Conservation (phyloP, 2,329 filamentous ascomycete genomes). For the Claviceps cyperi region DNA sequence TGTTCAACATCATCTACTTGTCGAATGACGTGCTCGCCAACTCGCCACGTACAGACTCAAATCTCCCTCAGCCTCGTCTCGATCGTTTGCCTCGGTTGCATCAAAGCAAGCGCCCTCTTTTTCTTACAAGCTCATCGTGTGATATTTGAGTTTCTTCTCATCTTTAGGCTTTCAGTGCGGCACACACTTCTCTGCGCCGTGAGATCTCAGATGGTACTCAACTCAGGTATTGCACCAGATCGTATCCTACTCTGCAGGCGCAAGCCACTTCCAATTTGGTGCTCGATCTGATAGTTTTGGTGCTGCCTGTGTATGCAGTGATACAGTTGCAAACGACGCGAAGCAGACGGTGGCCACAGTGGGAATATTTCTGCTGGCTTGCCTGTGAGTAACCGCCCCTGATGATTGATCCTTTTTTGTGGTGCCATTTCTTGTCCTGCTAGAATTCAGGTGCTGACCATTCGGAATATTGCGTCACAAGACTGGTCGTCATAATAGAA, state of each 20-base stretch:
- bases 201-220: slow-evolving; percentile 12
- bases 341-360: slow-evolving; percentile 6
- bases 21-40: not conserved
- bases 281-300: slow-evolving; percentile 10
- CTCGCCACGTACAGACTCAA: slow-evolving; percentile 2
- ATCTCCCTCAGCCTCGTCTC: slow-evolving; percentile 5
- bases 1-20: too few species aligned
- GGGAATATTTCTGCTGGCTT: slow-evolving; percentile 7
- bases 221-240: slow-evolving; percentile 9
- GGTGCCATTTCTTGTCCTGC: not conserved
- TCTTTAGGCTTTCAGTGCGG: slow-evolving; percentile 12
- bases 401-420: not conserved
- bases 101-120: slow-evolving; percentile 10
- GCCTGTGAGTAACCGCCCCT: not conserved
- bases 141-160: slow-evolving; percentile 8
- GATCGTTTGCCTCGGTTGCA: slow-evolving; percentile 6
- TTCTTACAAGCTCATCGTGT: slow-evolving; percentile 11
- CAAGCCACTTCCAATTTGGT: slow-evolving; percentile 10
- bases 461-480: not conserved
- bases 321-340: slow-evolving; percentile 5
- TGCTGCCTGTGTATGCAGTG: slow-evolving; percentile 8
- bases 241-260: slow-evolving; percentile 9
- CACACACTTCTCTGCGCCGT: slow-evolving; percentile 11
- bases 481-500: slow-evolving; percentile 4
- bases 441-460: not conserved